Evolutionary conservation across 306 rosid genomes (phyloP), one percentile per base, ranked within the genome.

Genomic region (Fagus crenata): DNA sequence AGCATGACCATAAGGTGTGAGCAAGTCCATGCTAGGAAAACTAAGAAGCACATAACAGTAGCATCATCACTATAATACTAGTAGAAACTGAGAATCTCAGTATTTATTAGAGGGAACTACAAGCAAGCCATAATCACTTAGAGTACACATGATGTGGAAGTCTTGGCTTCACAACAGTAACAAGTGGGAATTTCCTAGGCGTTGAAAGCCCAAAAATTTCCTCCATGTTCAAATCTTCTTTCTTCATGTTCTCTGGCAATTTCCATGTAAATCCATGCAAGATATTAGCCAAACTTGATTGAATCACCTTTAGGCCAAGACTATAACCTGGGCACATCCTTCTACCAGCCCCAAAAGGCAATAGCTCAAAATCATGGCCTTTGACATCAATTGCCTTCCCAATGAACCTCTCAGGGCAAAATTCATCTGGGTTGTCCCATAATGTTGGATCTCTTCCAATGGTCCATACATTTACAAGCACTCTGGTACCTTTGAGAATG

Each of bases 311-410:
- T 2, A 90, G 18, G 14, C 97, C 98, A 18, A 91, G 91, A 79
- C 89, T 67, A 58, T 93, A 90, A 3, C 96, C 97, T 6, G 96
- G 98, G 31, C 98, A 91, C 96, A 91, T 91, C 61, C 97, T 87
- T 81, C 98, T 85, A 4, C 97, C 98, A 14, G 97, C 81, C 54
- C 98, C 97, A 76, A 93, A 93, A 22, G 97, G 96, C 77, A 93
- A 53, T n/a, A 93, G 73, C 82, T 90, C 93, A 53, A 7, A 93
- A 76, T 91, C 87, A 37, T 91, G 96, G 3, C 96, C 97, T 68
- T 80, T 89, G 6, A 90, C 92, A 74, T 91, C 96, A 0, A 91
- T 85, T 41, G 70, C 68, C 64, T 77, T 91, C 6, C 61, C 89
- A 0, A 89, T 0, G 76, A 93, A 93, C 76, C 98, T 86, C 31